Conservation (phyloP, 495 filamentous ascomycete genomes). For the Chlorociboria aeruginascens region DNA sequence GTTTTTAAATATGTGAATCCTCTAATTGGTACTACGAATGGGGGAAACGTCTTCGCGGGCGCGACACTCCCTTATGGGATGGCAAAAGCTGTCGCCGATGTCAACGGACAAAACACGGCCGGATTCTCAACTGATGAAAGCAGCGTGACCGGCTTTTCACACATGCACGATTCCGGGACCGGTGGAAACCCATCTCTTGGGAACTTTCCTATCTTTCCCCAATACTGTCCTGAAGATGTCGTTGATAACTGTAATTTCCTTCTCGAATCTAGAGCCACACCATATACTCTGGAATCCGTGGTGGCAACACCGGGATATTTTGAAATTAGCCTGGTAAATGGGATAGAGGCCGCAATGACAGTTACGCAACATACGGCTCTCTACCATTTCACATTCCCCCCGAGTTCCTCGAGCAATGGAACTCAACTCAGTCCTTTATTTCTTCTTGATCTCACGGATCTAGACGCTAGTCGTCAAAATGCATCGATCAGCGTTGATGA, state of each 20-base stretch:
- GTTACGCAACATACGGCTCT: conserved; percentile 49
- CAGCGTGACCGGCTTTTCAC: conserved; percentile 54
- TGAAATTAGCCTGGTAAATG: conserved; percentile 42
- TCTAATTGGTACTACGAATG: conserved; percentile 44
- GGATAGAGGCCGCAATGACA: conserved; percentile 58
- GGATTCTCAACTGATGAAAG: conserved; percentile 57
- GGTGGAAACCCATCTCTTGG: conserved; percentile 57
- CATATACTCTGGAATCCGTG: conserved; percentile 31
- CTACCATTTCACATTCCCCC: conserved; percentile 55
- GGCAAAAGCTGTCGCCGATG: conserved; percentile 69
- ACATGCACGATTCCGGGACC: conserved; percentile 64
- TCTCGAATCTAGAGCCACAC: conserved; percentile 18
- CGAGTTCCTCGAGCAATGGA: neutral
- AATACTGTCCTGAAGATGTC: conserved; percentile 51
- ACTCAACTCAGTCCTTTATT: conserved; percentile 40
- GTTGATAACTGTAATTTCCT: conserved; percentile 52
- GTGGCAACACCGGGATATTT: conserved; percentile 58
- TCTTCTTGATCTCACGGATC: conserved; percentile 52
- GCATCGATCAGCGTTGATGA: conserved; percentile 41
- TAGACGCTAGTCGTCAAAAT: conserved; percentile 47
- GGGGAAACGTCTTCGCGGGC: conserved; percentile 57
- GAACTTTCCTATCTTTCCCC: conserved; percentile 65
- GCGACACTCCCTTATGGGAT: conserved; percentile 65
- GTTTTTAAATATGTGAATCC: conserved; percentile 31
- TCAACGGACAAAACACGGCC: conserved; percentile 35